Evolutionary conservation across 768 basidiomycete genomes (phyloP), one percentile per base, ranked within the genome.

Genomic region (Kondoa subrosea): DNA sequence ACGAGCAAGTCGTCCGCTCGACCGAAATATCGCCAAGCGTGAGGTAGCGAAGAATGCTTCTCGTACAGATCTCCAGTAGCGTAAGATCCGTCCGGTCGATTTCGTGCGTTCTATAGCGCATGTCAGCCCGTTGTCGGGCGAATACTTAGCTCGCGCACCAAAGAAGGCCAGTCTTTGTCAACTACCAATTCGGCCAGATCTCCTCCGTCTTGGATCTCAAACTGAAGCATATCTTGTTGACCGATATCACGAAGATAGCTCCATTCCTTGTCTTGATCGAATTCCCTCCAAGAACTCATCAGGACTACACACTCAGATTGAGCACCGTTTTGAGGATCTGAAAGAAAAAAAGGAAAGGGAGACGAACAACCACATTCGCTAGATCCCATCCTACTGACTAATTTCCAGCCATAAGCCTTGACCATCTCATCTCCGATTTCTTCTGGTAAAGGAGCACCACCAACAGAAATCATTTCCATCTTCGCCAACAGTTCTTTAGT

Each of bases 51-150:
- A 0, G 80, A 79, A 67, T 84, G 83, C 61, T 78, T 78, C 25
- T 80, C 71, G 72, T 84, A 81, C 16, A 84, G 77, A 71, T 85
- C 83, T 65, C 80, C 82, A 16, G 82, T 82, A 1, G 83, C 82
- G 71, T 81, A 84, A 0, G 81, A 81, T 1, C 80, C 80, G 70
- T 84, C 82, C 1, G 80, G 79, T 34, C 81, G 77, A 76, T 76
- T 70, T 66, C 50, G 17, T 57, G 77, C 67, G 64, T 74, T 75
- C 75, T 80, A 67, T 2, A 4, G 1, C 34, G 34, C 30, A n/a
- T 59, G 27, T 25, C 26, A 64, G 27, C n/a, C 1, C 27, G 34
- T 30, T n/a, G 32, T 30, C 14, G 66, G 50, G 17, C 31, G 26
- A 16, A 31, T n/a, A 57, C 16, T 31, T 8, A 50, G 40, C 15